Evolutionary conservation across 2,329 filamentous ascomycete genomes (phyloP), one percentile per base, ranked within the genome.

Genomic region (Arthroderma sp.): DNA sequence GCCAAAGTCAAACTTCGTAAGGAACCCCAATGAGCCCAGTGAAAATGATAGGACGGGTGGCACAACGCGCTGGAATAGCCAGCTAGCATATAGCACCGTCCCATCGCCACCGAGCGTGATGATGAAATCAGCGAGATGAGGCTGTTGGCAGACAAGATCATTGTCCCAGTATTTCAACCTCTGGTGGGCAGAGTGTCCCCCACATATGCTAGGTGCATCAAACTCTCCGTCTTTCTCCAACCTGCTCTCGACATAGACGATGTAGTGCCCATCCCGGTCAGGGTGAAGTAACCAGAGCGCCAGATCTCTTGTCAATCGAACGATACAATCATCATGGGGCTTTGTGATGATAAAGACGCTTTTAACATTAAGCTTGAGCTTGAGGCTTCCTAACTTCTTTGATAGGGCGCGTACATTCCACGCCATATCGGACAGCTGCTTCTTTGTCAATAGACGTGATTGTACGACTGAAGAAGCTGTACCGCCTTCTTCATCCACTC

Each of bases 1-100:
- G 9, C 80, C 77, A 62, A 88, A 98, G 62, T 96, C 88, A 60
- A 96, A 96, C 59, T 95, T 95, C 28, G 91, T 96, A 52, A 98
- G 68, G 59, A 98, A 98, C 0, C 91, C 91, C 4, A 98, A 71
- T 27, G 88, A 94, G 6, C 91, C 91, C 6, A 96, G 70, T 1
- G 87, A 78, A 62, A 98, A 96, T 49, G 86, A 89, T 50, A 98
- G 70, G 1, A 95, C 86, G 0, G 91, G 91, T 4, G 91, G 91
- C 0, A 96, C 89, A 39, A 96, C 83, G 36, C 85, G 79, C 66
- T 98, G 91, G 61, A 98, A 98, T 1, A 98, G 72, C 88, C 89
- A 96, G 58, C 86, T 94, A 3, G 89, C 85, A 59, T 94, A 96
- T 7, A 98, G 70, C 5, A 98, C 89, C 0, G 91, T 98, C n/a